phyloP scores from a whole-genome alignment of 2,329 filamentous ascomycete genomes.

The Aspergillus udagawae region DNA sequence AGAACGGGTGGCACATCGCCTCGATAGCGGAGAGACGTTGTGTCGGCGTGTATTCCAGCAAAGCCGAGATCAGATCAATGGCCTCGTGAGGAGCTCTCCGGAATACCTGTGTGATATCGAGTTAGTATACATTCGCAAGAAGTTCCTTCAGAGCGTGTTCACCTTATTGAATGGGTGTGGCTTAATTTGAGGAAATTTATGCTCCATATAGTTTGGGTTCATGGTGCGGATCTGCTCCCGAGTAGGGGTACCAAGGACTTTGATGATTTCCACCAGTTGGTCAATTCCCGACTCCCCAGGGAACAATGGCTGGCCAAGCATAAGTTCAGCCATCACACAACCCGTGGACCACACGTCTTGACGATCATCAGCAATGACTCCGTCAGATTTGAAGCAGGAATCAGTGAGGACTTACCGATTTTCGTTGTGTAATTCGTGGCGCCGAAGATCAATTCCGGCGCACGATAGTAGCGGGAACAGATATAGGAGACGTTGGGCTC shows the following conservation, averaged over 20 bases:
- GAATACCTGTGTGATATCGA: conserved; percentile 63
- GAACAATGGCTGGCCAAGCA: conserved; percentile 97
- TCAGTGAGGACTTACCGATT: conserved; percentile 66
- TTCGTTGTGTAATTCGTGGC: conserved; percentile 99
- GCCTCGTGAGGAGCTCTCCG: conserved; percentile 89
- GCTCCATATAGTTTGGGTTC: conserved; percentile 99
- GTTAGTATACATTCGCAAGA: conserved; percentile 15
- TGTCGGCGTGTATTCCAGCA: conserved; percentile 96
- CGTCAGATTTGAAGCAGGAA: not conserved
- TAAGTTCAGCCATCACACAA: conserved; percentile 98
- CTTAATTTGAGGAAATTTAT: conserved; percentile 99
- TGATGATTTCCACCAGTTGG: conserved; percentile 98
- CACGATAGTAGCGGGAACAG: conserved; percentile 97
- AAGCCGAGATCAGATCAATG: conserved; percentile 87
- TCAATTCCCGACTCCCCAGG: conserved; percentile 98
- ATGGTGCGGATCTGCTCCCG: conserved; percentile 98
- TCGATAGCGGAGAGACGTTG: conserved; percentile 90
- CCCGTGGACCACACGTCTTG: conserved; percentile 98
- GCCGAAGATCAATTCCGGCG: conserved; percentile 95
- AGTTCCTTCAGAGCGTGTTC: conserved; percentile 4
- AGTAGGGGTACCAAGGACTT: conserved; percentile 93
- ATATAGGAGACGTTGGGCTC: conserved; percentile 99
- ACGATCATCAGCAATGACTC: conserved; percentile 8
- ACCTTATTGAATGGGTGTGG: conserved; percentile 97
- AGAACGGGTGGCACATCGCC: conserved; percentile 98